phyloP scores from a whole-genome alignment of 73 alveolate genomes.

The Symbiodinium natans region DNA sequence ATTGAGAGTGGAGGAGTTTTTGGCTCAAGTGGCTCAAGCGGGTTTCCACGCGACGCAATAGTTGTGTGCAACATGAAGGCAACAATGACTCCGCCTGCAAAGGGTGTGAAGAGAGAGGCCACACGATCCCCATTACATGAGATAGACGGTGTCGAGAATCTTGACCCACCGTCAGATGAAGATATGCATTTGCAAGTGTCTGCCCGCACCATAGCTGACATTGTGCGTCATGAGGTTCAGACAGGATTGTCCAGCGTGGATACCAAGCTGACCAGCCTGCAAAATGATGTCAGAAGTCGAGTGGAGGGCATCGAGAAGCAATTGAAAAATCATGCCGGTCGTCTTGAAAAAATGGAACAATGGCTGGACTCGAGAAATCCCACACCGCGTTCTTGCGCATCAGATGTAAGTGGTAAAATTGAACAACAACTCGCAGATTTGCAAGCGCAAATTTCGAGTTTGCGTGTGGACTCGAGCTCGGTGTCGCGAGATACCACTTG shows the following conservation, averaged over 20 bases:
- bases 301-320: neutral
- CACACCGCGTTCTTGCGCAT: neutral
- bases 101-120: neutral
- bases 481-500: neutral
- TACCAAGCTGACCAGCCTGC: neutral
- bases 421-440: neutral
- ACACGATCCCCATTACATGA: neutral
- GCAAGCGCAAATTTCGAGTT: neutral
- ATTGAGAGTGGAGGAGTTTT: too few relatives aligned
- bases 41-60: too few relatives aligned
- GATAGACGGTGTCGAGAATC: neutral
- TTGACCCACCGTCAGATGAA: neutral
- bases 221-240: slow-evolving; percentile 4
- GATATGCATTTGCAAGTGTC: neutral
- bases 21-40: too few relatives aligned
- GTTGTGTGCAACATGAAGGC: neutral
- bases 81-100: neutral
- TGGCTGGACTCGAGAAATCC: neutral
- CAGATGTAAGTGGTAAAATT: neutral
- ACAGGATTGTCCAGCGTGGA: neutral
- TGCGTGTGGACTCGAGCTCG: neutral
- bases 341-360: neutral
- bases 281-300: neutral
- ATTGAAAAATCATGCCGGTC: neutral
- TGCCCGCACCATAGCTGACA: neutral